Conservation (phyloP, 306 rosid species). For the Pachyrhizus erosus region DNA sequence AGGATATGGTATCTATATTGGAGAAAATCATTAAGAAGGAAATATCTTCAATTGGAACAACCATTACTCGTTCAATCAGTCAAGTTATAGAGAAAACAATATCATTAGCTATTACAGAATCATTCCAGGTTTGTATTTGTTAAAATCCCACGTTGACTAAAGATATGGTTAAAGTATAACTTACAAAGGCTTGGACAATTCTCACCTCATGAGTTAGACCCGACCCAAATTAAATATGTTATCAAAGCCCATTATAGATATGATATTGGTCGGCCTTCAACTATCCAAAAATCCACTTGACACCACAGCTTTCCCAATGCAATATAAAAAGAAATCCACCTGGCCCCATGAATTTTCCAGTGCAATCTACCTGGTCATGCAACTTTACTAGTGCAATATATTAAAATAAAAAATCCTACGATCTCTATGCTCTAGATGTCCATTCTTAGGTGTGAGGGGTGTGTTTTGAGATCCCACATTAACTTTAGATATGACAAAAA, state of each 20-base stretch:
- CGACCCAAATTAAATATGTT: background rate
- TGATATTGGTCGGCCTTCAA: background rate
- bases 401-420: background rate
- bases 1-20: conserved; percentile 60
- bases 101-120: conserved; percentile 58
- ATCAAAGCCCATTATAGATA: background rate
- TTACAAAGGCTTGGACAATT: background rate
- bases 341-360: background rate
- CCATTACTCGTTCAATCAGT: conserved; percentile 59
- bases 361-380: background rate
- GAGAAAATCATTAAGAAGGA: conserved; percentile 77
- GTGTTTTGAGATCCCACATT: background rate
- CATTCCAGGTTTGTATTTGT: conserved; percentile 63
- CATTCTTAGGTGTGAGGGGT: background rate
- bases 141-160: background rate
- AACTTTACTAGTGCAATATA: background rate
- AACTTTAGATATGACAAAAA: background rate
- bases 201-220: background rate
- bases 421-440: background rate
- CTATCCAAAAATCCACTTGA: background rate
- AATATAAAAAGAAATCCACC: background rate
- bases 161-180: background rate
- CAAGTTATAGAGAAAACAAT: conserved; percentile 62
- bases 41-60: conserved; percentile 64
- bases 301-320: background rate